Base-by-base conservation (phyloP, 2,329 filamentous ascomycete genomes). In the Metarhizium brunneum region DNA sequence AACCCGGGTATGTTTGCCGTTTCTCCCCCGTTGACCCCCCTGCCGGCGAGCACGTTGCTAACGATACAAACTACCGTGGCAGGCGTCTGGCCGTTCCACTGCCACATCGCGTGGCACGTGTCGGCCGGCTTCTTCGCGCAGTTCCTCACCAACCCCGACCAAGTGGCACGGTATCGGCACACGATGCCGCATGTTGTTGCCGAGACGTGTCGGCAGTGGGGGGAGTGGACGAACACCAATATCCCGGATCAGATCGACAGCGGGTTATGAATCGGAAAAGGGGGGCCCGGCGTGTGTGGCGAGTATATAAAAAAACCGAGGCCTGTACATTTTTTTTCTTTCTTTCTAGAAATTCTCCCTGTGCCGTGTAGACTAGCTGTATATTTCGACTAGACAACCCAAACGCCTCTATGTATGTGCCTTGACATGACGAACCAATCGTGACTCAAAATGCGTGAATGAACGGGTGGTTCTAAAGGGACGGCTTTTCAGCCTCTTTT, bases 91-190 rank as follows among this genome's bases (percentile, higher is more conserved):
- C 70, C 75, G 4, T 73, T 80, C 62, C 78, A 81, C 66, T 81
- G 78, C 64, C 78, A 81, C 66, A 77, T 80, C 52, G 76, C 75
- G 3, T 84, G 80, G 80, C 81, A 84, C 63, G 74, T 76, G 1
- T 77, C 76, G 1, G 73, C 73, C 8, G 81, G 81, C 4, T 72
- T 83, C 51, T 70, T 80, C 11, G 61, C 76, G 36, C 76, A 81
- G 62, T 77, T 83, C 57, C 66, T 83, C 5, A 75, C 74, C 0
- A 63, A 68, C 56, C 71, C 62, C 60, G 70, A 75, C 2, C 66
- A 76, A 54, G 64, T 75, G 47, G 61, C 68, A 54, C 58, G 67
- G 49, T 61, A 75, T 60, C 59, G 60, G 18, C 71, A 7, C 2
- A 55, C 13, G 14, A 20, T 83, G 30, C 79, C 81, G 0, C 65